Evolutionary conservation across 2,329 filamentous ascomycete genomes (phyloP).

Genomic region (Colletotrichum salicis): DNA sequence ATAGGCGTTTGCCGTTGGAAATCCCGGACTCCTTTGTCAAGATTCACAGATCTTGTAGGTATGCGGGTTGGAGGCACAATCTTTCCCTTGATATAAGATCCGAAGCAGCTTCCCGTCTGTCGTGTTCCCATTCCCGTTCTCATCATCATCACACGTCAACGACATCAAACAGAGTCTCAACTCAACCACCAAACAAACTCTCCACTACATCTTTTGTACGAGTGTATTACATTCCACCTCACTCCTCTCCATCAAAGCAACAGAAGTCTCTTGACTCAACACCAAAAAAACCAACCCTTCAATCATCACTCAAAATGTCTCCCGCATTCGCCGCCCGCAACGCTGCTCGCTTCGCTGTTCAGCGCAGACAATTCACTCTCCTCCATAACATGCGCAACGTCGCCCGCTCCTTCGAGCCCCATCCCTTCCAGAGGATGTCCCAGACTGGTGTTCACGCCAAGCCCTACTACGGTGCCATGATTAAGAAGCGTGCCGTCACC

Average conservation of each 20-base stretch:
- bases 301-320: constrained; percentile 43
- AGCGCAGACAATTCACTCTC: constrained; percentile 49
- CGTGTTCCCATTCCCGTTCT: constrained; percentile 23
- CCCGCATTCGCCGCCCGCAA: constrained; percentile 47
- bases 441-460: constrained; percentile 40
- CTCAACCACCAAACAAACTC: constrained; percentile 28
- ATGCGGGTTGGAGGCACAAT: constrained; percentile 1
- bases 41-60: constrained; percentile 25
- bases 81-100: constrained; percentile 35
- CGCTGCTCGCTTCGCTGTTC: constrained; percentile 38
- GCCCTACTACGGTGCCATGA: constrained; percentile 51
- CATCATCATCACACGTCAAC: constrained; percentile 33
- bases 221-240: constrained; percentile 21
- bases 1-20: constrained; percentile 33
- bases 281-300: constrained; percentile 1
- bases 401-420: constrained; percentile 50
- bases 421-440: constrained; percentile 51
- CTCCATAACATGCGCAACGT: constrained; percentile 48
- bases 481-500: constrained; percentile 43
- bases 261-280: constrained; percentile 18
- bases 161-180: constrained; percentile 29
- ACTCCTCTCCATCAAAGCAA: constrained; percentile 21
- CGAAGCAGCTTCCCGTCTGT: constrained; percentile 26
- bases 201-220: constrained; percentile 23
- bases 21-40: constrained; percentile 24